These are phyloP conservation scores for Aspergillus carbonarius DNA, from an alignment of 2,329 filamentous ascomycete species.

Conservation along the genomic window DNA sequence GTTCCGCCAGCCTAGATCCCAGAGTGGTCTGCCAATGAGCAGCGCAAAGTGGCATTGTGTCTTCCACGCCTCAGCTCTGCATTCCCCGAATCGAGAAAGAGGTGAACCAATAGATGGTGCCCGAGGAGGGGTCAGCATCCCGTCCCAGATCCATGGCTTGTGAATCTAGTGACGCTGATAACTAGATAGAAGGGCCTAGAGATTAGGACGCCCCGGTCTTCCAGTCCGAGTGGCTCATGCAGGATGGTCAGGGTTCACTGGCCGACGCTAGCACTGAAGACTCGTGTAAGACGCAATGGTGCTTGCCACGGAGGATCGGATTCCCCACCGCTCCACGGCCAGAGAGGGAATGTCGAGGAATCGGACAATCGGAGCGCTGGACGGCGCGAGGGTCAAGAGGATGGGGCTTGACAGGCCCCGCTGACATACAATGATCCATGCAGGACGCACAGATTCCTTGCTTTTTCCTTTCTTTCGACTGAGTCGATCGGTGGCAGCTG, in stretches of 20 bases:
- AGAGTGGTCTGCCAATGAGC: slow-evolving; percentile 21
- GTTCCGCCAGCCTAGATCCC: slow-evolving; percentile 10
- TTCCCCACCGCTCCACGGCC: slow-evolving; percentile 15
- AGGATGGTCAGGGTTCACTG: slow-evolving; percentile 12
- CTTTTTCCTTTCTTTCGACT: slow-evolving; percentile 7
- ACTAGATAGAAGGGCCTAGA: slow-evolving; percentile 13
- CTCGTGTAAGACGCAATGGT: slow-evolving; percentile 14
- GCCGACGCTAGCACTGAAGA: slow-evolving; percentile 14
- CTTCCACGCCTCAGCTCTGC: slow-evolving; percentile 15
- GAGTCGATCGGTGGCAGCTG: slow-evolving; percentile 4
- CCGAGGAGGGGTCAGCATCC: slow-evolving; percentile 6
- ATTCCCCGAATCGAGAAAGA: slow-evolving; percentile 15
- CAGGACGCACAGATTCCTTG: slow-evolving; percentile 12
- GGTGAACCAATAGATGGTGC: slow-evolving; percentile 16
- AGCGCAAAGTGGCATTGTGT: slow-evolving; percentile 10
- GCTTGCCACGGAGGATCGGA: slow-evolving; percentile 17
- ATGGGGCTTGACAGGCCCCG: slow-evolving; percentile 12
- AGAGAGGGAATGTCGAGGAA: slow-evolving; percentile 7
- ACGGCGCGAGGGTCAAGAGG: slow-evolving; percentile 2
- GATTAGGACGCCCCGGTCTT: slow-evolving; percentile 3
- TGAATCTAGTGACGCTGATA: slow-evolving; percentile 9
- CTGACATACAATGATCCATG: slow-evolving; percentile 12
- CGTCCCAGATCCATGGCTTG: slow-evolving; percentile 12
- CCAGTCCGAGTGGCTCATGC: slow-evolving; percentile 13
- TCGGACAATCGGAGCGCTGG: slow-evolving; percentile 13